Conservation (phyloP, 2,329 filamentous ascomycete genomes). For the Trichoderma sp. region DNA sequence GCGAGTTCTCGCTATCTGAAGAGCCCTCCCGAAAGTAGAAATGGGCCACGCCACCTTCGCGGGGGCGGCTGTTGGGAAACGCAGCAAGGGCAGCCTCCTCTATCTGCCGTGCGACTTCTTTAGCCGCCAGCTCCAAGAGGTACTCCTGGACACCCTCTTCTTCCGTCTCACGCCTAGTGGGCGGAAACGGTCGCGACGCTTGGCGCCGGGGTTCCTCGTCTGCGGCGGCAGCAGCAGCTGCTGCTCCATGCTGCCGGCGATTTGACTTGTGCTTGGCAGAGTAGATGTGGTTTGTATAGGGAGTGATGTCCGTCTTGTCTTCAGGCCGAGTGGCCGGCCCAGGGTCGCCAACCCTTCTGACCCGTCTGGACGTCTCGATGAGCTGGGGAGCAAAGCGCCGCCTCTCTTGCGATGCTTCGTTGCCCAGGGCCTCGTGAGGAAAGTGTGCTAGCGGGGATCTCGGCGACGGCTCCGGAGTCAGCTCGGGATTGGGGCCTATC, state of each 20-base stretch:
- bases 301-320: conserved; percentile 70
- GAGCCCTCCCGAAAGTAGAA: conserved; percentile 66
- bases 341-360: conserved; percentile 63
- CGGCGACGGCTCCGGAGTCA: conserved; percentile 53
- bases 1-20: conserved; percentile 53
- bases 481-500: conserved; percentile 54
- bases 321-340: conserved; percentile 60
- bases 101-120: conserved; percentile 75
- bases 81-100: conserved; percentile 73
- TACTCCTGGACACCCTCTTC: conserved; percentile 75
- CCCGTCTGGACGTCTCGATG: conserved; percentile 74
- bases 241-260: conserved; percentile 29
- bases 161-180: conserved; percentile 62
- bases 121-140: conserved; percentile 74
- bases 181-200: conserved; percentile 35
- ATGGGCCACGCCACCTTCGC: conserved; percentile 68
- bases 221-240: conserved; percentile 22
- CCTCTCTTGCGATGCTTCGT: conserved; percentile 38
- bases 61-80: conserved; percentile 69
- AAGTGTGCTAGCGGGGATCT: conserved; percentile 46
- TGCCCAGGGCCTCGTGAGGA: conserved; percentile 39
- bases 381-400: conserved; percentile 72
- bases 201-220: conserved; percentile 33
- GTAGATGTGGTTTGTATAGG: conserved; percentile 62
- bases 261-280: conserved; percentile 41